phyloP scores from a whole-genome alignment of 108 stramenopile species.

The Nitzschia sp. region DNA sequence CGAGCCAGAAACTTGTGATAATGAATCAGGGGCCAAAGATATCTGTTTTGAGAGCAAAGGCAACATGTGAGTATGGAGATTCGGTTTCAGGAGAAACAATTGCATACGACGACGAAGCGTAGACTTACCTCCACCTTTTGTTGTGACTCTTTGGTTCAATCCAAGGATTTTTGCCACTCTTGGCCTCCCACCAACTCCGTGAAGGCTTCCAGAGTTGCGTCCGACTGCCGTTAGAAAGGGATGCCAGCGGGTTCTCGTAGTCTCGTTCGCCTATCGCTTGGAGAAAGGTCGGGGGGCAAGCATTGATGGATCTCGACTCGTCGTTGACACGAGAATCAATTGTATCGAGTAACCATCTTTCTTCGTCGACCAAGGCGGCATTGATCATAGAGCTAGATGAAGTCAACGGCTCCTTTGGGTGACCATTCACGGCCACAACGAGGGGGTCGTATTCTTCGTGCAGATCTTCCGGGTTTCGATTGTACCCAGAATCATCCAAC shows the following conservation, averaged over 20 bases:
- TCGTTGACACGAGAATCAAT: slow-evolving; percentile 59
- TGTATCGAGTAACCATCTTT: slow-evolving; percentile 71
- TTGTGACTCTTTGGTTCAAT: slow-evolving; percentile 88
- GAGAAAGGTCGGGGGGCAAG: slow-evolving; percentile 73
- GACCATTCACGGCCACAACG: slow-evolving; percentile 45
- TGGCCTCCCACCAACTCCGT: slow-evolving; percentile 91
- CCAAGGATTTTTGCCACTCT: slow-evolving; percentile 88
- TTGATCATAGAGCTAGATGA: slow-evolving; percentile 33
- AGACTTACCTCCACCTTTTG: slow-evolving; percentile 87
- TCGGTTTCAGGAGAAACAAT: too few species aligned
- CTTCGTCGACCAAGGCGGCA: slow-evolving; percentile 77
- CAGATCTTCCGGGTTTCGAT: slow-evolving; percentile 24
- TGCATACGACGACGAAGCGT: not conserved
- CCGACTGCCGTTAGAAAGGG: slow-evolving; percentile 39
- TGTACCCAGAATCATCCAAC: slow-evolving; percentile 45
- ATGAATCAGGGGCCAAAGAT: slow-evolving; percentile 90
- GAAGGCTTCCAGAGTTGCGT: slow-evolving; percentile 91
- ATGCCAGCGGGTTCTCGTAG: slow-evolving; percentile 49
- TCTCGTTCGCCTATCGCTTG: slow-evolving; percentile 88
- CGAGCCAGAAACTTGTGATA: slow-evolving; percentile 91
- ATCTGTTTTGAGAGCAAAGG: slow-evolving; percentile 43
- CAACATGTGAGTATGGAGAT: not conserved
- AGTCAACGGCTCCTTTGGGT: slow-evolving; percentile 5
- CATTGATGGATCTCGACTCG: slow-evolving; percentile 35
- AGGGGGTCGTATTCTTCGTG: slow-evolving; percentile 46